Evolutionary conservation across 2,329 filamentous ascomycete species (phyloP), one percentile per base, ranked within the genome.

Genomic region (Exophiala sideris): DNA sequence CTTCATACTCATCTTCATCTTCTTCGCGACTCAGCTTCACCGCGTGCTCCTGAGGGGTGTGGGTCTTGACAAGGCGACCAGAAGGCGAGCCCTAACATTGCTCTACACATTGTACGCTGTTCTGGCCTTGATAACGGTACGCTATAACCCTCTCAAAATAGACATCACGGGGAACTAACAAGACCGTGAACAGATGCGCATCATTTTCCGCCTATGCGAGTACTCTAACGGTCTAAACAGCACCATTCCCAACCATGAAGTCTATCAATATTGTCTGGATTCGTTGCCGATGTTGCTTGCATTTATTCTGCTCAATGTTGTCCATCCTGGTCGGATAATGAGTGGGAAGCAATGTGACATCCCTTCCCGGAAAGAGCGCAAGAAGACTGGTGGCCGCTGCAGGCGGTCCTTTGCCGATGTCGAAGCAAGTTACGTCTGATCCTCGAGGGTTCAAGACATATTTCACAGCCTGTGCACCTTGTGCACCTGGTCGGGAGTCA

Each of bases 201-300:
- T 80, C 45, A 73, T 84, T 50, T 85, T 76, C 62, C 76, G 81
- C 6, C 72, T 79, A 0, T 73, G 81, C 10, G 80, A 84, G 66
- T 83, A 80, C 67, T 83, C 83, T 58, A 73, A 72, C 48, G 63
- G 78, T 12, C 69, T 75, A 0, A 59, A 66, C 20, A 65, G 76
- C 8, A 68, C 76, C 29, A 67, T 71, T 18, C 70, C 69, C 4
- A 70, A 67, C n/a, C 55, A 65, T 35, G 67, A 70, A 16, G 62
- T 71, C 2, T 67, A 65, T 2, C 69, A 75, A 50, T 71, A 75
- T 21, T 62, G 59, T n/a, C 64, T 74, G 5, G 71, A 73, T 50
- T 66, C 66, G 1, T 48, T 65, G 3, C 70, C 70, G 0, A 74
- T 74, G 70, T 52, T 69, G 3, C 10, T 70, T 3, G 69, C 68